Conservation (phyloP, 176 grass and related monocot species). For the Raddia guianensis region DNA sequence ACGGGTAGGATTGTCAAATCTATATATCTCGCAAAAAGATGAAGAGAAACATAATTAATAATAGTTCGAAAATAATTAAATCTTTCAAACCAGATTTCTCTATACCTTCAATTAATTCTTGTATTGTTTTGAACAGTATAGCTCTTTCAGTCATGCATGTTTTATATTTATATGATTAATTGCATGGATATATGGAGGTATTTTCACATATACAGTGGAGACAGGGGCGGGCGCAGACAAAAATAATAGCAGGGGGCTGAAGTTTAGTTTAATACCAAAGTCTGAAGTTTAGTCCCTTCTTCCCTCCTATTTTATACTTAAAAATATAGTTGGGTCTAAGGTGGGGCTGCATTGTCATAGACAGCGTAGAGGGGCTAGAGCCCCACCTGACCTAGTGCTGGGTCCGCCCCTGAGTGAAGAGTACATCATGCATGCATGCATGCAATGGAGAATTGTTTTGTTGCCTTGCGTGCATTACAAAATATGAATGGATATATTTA, state of each 20-base stretch:
- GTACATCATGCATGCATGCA: neutral
- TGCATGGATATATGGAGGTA: neutral
- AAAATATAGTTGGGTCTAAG: no score
- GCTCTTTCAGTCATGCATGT: neutral
- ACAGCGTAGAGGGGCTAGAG: no score
- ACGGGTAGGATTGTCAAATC: neutral
- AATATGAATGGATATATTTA: neutral
- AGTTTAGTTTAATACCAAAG: no score
- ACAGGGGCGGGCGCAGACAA: no score
- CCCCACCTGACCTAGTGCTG: no score
- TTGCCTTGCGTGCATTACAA: neutral
- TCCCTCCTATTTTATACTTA: no score
- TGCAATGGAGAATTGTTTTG: neutral
- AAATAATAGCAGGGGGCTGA: no score
- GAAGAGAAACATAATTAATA: neutral
- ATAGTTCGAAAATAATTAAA: neutral
- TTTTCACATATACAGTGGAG: neutral
- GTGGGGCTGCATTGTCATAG: no score
- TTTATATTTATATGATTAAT: neutral
- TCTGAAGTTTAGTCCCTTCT: no score
- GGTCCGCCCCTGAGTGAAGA: no score
- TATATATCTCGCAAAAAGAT: neutral
- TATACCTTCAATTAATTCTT: neutral
- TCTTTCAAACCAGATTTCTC: neutral
- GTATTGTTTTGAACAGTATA: neutral